These are phyloP conservation scores for Friedmanniomyces simplex DNA, from an alignment of 495 filamentous ascomycete genomes.

Conservation along the genomic window DNA sequence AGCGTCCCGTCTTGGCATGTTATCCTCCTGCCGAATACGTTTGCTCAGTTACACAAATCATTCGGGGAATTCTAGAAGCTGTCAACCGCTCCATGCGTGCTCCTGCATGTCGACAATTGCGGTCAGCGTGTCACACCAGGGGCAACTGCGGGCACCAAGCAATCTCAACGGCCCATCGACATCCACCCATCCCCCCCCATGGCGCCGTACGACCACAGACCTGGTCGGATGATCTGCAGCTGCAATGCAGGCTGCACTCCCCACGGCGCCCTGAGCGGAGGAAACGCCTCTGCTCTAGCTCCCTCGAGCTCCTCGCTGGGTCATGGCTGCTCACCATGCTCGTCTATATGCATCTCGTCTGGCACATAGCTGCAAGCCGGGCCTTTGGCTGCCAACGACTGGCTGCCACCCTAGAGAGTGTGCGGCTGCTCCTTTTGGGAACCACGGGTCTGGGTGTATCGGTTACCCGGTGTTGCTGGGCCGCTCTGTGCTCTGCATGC, in stretches of 20 bases:
- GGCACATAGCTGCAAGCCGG: neutral
- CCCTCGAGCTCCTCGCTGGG: neutral
- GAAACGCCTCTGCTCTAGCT: neutral
- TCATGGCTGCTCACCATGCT: neutral
- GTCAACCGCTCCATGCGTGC: neutral
- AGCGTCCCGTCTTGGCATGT: neutral
- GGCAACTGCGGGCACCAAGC: neutral
- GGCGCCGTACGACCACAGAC: neutral
- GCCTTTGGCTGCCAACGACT: neutral
- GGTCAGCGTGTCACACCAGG: neutral
- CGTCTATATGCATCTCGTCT: neutral
- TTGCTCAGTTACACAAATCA: neutral
- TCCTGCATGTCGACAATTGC: neutral
- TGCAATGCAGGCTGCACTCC: neutral
- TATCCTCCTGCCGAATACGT: neutral
- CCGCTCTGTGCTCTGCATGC: neutral
- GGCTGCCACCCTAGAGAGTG: neutral
- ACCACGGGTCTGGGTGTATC: neutral
- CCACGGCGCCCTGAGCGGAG: neutral
- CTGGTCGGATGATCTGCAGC: neutral
- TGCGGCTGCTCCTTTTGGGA: neutral
- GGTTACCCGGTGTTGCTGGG: neutral
- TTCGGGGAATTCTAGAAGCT: neutral
- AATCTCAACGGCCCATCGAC: neutral
- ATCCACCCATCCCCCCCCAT: neutral